Percentiles rank a stretch among this genome's conserved stretches.
Conservation (phyloP, 371 early-diverging fungal species). For the Mucor piriformis region DNA sequence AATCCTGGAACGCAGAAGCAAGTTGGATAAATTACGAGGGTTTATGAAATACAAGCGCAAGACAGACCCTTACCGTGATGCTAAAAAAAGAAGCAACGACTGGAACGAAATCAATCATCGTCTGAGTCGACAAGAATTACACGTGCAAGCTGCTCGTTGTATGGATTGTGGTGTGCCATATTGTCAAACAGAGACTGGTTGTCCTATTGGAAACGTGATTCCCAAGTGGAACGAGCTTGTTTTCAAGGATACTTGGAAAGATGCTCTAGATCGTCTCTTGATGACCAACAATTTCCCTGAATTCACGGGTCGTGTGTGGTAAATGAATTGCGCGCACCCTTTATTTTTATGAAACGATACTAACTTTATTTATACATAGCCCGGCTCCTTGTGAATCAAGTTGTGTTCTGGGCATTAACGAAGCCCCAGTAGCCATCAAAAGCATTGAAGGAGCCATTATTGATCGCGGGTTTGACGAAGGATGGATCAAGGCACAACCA, state of each 20-base stretch:
- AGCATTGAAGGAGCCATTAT: slow-evolving; percentile 96
- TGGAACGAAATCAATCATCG: slow-evolving; percentile 94
- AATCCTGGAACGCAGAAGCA: slow-evolving; percentile 63
- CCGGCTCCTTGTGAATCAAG: slow-evolving; percentile 93
- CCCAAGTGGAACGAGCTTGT: slow-evolving; percentile 98
- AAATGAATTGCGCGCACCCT: slow-evolving; percentile 2
- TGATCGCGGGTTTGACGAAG: slow-evolving; percentile 91
- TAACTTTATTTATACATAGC: slow-evolving; percentile 32
- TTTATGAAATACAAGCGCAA: slow-evolving; percentile 93
- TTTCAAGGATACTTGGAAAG: slow-evolving; percentile 91
- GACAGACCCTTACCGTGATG: slow-evolving; percentile 84
- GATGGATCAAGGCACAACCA: slow-evolving; percentile 92
- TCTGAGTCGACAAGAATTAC: slow-evolving; percentile 74
- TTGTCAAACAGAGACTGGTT: slow-evolving; percentile 96
- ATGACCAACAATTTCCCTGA: slow-evolving; percentile 99
- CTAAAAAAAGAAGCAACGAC: slow-evolving; percentile 79
- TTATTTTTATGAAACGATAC: background rate
- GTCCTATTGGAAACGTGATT: slow-evolving; percentile 96
- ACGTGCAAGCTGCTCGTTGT: slow-evolving; percentile 95
- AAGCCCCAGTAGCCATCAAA: slow-evolving; percentile 93
- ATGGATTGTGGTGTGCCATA: slow-evolving; percentile 98
- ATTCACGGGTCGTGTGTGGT: slow-evolving; percentile 66
- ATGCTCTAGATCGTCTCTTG: slow-evolving; percentile 88
- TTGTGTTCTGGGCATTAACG: slow-evolving; percentile 92
- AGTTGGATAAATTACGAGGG: slow-evolving; percentile 82